A percentile compares a stretch with the other conserved stretches of the same genome.
Conservation (phyloP, 2,329 filamentous ascomycete species). For the Chaetomiaceae sp. region DNA sequence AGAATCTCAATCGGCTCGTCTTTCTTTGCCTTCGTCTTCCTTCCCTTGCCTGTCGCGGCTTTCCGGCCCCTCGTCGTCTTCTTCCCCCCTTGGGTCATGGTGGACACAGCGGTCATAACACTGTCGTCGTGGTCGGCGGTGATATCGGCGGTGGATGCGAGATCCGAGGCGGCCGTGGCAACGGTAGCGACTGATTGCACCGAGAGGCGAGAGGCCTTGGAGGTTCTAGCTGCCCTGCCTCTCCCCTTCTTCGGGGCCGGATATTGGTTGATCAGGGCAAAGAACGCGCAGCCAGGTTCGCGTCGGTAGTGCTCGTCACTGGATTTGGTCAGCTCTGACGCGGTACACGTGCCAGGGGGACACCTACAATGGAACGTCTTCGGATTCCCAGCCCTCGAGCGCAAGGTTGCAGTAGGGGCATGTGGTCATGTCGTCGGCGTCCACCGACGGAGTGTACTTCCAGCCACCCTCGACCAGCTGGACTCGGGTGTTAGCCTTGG, state of each 20-base stretch:
- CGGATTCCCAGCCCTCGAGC: conserved; percentile 90
- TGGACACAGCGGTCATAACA: conserved; percentile 55
- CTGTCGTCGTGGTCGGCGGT: conserved; percentile 54
- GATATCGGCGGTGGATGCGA: conserved; percentile 44
- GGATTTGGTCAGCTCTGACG: conserved; percentile 12
- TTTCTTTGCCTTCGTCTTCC: conserved; percentile 49
- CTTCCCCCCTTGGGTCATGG: conserved; percentile 50
- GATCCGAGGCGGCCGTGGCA: conserved; percentile 47
- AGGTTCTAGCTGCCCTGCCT: conserved; percentile 54
- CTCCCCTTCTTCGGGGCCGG: conserved; percentile 52
- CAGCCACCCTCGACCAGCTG: conserved; percentile 88
- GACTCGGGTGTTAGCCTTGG: neutral
- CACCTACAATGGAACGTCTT: conserved; percentile 79
- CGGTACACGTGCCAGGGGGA: neutral
- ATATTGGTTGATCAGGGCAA: conserved; percentile 59
- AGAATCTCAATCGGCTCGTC: conserved; percentile 48
- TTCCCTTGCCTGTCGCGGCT: conserved; percentile 42
- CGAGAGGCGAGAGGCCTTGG: conserved; percentile 66
- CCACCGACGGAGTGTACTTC: conserved; percentile 82
- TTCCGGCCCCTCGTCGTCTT: conserved; percentile 54
- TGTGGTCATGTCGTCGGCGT: conserved; percentile 83
- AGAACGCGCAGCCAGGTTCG: conserved; percentile 77
- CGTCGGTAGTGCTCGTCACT: conserved; percentile 84
- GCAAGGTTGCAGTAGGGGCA: conserved; percentile 88
- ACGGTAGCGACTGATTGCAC: conserved; percentile 53